A percentile compares a stretch with the other conserved stretches of the same genome.
Conservation (phyloP, 257 asterid species). For the Voacanga thouarsii region DNA sequence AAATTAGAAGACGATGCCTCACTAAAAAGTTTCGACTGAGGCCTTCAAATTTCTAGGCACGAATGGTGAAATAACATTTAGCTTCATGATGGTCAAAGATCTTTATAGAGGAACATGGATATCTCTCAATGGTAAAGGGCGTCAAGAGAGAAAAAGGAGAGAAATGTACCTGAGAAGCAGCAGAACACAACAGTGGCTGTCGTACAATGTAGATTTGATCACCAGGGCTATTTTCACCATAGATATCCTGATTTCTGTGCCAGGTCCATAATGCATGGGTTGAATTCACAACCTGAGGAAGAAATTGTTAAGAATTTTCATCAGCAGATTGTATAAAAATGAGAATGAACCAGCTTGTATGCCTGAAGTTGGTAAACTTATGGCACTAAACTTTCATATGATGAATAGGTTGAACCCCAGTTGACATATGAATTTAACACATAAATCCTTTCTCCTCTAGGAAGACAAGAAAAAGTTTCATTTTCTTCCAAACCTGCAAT, state of each 20-base stretch:
- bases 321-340: not conserved
- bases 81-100: not conserved
- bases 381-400: not conserved
- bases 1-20: too few relatives aligned
- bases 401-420: not conserved
- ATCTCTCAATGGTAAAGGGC: not conserved
- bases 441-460: not conserved
- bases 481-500: too few relatives aligned
- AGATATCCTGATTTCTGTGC: constrained; percentile 85
- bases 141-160: not conserved
- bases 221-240: constrained; percentile 50
- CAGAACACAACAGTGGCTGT: constrained; percentile 63
- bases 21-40: too few relatives aligned
- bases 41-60: too few relatives aligned
- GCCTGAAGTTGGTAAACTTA: not conserved
- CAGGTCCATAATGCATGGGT: constrained; percentile 90
- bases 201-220: constrained; percentile 82
- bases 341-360: not conserved
- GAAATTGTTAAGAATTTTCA: not conserved
- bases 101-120: not conserved
- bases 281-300: constrained; percentile 60
- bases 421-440: not conserved
- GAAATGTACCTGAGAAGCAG: constrained; percentile 25
- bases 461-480: not conserved
- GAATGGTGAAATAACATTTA: too few relatives aligned